Base-by-base conservation (phyloP, 345 rosid genomes). In the Gossypioides kirkii region DNA sequence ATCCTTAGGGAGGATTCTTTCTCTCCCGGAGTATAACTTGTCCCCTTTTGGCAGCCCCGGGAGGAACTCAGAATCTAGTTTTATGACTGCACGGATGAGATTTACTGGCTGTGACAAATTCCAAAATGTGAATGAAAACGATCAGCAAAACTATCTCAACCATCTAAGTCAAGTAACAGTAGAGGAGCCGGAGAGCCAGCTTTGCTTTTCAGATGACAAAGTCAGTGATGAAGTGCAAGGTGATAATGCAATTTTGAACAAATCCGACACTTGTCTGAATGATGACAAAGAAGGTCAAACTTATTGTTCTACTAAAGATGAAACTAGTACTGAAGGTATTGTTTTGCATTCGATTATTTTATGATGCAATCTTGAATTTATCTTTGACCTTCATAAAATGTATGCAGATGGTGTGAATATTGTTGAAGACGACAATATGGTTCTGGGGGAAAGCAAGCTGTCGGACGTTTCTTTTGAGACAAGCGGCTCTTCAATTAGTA, bases 1-100 rank as follows among this genome's bases (percentile, higher is more conserved):
- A 85, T 78, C 95, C 54, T 84, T 96, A 0, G 98, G 96, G 60
- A 83, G 88, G 77, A 89, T 95, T 73, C 96, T 95, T 38, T 86
- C 93, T 23, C 87, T 92, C 78, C 90, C 98, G 43, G 96, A 92
- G 65, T 86, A 88, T 77, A 82, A 71, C 64, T 64, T 54, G 73
- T 89, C 98, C 58, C 93, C 94, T 73, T 26, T 83, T 72, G 83
- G 80, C 65, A 95, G 98, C 74, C 94, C 99, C 7, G 84, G 86
- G 80, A 86, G 84, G 77, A 86, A 86, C 62, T 78, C 73, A 79
- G 91, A 78, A 42, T 83, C 72, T 55, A 79, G 79, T 79, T 77
- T 83, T 75, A 74, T 82, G 66, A 77, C 86, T 25, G 77, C 84
- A 70, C 89, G 87, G 71, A 86, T 76, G 83, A 90, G 87, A 80